Base-by-base conservation (phyloP, 768 basidiomycete genomes). In the Mycena galericulata region DNA sequence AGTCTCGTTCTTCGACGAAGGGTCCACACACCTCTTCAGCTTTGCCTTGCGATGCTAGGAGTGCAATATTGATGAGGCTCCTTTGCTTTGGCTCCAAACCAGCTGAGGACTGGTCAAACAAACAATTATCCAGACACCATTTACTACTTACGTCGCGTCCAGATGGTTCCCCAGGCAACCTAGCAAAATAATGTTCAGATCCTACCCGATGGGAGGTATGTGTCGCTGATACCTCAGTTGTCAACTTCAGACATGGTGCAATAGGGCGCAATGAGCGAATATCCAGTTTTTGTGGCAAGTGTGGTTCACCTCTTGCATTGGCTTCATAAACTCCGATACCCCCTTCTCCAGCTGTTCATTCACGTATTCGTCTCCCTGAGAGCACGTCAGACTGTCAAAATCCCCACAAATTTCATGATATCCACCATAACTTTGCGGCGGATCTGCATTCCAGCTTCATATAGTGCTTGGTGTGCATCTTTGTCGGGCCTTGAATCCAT, bases 121-220 rank as follows among this genome's bases (percentile, higher is more conserved):
- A 38, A 22, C 27, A 2, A 40, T 15, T 54, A 18, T 59, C 20
- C 11, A 15, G 22, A 7, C n/a, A 36, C 27, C 2, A 18, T 1
- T 22, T 1, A 30, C 11, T 26, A 65, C 70, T 65, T 54, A 49
- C 70, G 83, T 50, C 84, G 79, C 47, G 83, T 82, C 83, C 83
- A 85, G 56, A 84, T 84, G 5, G 81, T 83, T 20, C 84, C 84
- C 83, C 83, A 85, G 3, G 80, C 84, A 17, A 79, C 81, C 82
- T 84, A 50, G 29, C 30, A 27, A 32, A 22, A n/a, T 17, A 15
- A 18, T n/a, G 43, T 22, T 22, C 43, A 49, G 20, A 40, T 43
- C 36, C n/a, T 22, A 4, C 18, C n/a, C 22, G n/a, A n/a, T 34
- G 26, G 27, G n/a, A 7, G 49, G 8, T 50, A 24, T 27, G n/a